Conservation (phyloP, 352 stramenopile genomes). For the Phytophthora constricta region DNA sequence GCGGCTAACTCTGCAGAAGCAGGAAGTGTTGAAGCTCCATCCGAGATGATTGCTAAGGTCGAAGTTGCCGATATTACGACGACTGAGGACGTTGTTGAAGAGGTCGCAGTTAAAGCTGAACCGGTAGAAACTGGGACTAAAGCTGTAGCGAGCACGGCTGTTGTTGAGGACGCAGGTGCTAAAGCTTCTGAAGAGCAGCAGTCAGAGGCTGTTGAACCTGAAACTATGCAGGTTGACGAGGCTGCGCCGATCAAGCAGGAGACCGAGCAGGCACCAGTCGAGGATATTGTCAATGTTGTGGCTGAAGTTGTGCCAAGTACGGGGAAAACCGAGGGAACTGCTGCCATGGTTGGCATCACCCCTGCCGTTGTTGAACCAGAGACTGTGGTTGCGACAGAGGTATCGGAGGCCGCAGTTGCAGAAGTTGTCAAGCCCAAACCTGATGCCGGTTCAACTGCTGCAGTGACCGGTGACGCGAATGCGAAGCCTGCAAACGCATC, state of each 20-base stretch:
- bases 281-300: neutral
- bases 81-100: neutral
- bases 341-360: too few species aligned
- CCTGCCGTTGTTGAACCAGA: neutral
- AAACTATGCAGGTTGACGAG: neutral
- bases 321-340: neutral
- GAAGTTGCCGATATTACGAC: neutral
- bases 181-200: neutral
- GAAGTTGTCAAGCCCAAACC: neutral
- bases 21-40: too few species aligned
- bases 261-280: neutral
- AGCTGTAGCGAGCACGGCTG: constrained; percentile 10
- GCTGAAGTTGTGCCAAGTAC: constrained; percentile 2
- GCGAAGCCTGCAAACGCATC: too few species aligned
- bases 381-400: neutral
- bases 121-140: neutral
- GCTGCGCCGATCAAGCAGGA: neutral
- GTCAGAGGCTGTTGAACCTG: neutral
- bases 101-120: neutral
- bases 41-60: neutral
- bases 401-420: neutral
- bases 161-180: neutral
- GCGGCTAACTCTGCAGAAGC: too few species aligned
- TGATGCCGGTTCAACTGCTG: neutral
- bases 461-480: neutral